These are phyloP conservation scores for Pterula multifida DNA, from an alignment of 1,284 basidiomycete genomes.

Conservation along the genomic window DNA sequence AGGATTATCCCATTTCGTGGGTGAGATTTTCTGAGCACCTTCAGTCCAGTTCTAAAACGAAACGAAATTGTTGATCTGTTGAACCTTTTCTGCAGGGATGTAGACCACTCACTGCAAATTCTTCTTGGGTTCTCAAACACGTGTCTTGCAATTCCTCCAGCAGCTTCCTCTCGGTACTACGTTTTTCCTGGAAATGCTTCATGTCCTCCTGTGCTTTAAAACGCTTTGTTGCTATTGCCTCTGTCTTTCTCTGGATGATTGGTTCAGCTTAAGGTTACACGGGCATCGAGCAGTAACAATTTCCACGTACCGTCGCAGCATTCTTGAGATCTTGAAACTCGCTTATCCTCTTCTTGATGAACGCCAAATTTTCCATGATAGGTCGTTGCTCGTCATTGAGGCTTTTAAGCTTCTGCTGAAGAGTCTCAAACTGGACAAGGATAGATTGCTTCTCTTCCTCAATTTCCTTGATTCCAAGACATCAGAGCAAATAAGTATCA, in stretches of 20 bases:
- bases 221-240: neutral
- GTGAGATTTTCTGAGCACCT: slow-evolving; percentile 48
- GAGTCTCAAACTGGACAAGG: slow-evolving; percentile 35
- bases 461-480: slow-evolving; percentile 33
- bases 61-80: neutral
- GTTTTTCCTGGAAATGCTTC: slow-evolving; percentile 25
- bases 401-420: neutral
- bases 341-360: neutral
- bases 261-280: neutral
- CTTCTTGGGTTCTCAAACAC: slow-evolving; percentile 38
- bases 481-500: slow-evolving; percentile 2
- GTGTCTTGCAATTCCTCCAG: slow-evolving; percentile 30
- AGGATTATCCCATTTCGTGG: slow-evolving; percentile 37
- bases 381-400: neutral
- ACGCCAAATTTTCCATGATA: neutral
- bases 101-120: slow-evolving; percentile 34
- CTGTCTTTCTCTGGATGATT: neutral
- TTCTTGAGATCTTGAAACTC: neutral
- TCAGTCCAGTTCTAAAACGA: slow-evolving; percentile 45
- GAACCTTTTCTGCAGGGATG: neutral
- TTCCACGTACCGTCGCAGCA: neutral
- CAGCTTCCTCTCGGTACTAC: slow-evolving; percentile 30
- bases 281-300: neutral
- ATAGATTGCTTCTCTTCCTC: slow-evolving; percentile 37
- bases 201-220: neutral